Conservation (phyloP, 2,329 filamentous ascomycete genomes). For the Epichloe glyceriae region DNA sequence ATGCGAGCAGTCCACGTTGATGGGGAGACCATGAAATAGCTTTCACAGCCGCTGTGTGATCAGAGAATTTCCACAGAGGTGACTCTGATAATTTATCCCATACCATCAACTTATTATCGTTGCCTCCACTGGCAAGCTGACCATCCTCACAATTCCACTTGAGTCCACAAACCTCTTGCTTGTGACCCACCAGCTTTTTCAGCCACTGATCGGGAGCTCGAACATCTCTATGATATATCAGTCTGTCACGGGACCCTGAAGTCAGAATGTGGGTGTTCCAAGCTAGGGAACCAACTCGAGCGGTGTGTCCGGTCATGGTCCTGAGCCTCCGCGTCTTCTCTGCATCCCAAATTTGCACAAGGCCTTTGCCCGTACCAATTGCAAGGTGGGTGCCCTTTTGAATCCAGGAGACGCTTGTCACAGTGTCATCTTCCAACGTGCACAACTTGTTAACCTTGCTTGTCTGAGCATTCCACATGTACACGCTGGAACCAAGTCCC, state of each 20-base stretch:
- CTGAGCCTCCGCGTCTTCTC: conserved; percentile 71
- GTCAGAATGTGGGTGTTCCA: conserved; percentile 98
- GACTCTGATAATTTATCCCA: conserved; percentile 95
- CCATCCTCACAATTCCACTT: conserved; percentile 96
- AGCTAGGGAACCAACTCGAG: conserved; percentile 80
- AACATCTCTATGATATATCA: conserved; percentile 93
- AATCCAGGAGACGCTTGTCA: conserved; percentile 97
- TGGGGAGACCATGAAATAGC: conserved; percentile 97
- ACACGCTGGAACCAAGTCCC: conserved; percentile 82
- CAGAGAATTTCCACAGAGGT: conserved; percentile 84
- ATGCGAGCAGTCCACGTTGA: conserved; percentile 85
- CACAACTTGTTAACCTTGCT: conserved; percentile 90
- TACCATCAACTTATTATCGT: conserved; percentile 97
- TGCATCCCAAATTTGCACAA: conserved; percentile 97
- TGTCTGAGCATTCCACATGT: conserved; percentile 94
- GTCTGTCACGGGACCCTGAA: conserved; percentile 82
- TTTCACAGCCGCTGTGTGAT: conserved; percentile 93
- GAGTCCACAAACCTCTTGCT: conserved; percentile 93
- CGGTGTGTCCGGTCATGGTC: conserved; percentile 95
- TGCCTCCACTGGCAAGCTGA: conserved; percentile 87
- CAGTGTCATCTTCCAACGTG: conserved; percentile 80
- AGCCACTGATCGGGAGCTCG: conserved; percentile 84
- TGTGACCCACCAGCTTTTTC: conserved; percentile 79
- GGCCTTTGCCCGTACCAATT: conserved; percentile 85
- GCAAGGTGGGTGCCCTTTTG: conserved; percentile 92